phyloP scores from a whole-genome alignment of 192 early-diverging fungal genomes.

The Phycomyces nitens region DNA sequence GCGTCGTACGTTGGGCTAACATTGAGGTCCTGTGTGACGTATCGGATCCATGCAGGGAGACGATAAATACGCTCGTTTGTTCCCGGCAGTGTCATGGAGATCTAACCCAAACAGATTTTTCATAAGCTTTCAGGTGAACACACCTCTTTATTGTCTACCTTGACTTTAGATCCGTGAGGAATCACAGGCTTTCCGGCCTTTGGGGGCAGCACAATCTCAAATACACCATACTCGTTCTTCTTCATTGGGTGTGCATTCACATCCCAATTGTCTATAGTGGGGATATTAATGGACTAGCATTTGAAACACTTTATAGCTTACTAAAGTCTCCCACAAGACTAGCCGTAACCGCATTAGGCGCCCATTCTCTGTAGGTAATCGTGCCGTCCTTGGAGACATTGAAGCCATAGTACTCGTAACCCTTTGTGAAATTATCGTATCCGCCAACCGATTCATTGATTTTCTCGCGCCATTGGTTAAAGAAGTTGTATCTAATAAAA shows the following conservation, averaged over 20 bases:
- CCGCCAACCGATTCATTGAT: constrained; percentile 74
- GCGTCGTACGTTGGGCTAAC: constrained; percentile 85
- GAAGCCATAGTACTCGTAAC: constrained; percentile 82
- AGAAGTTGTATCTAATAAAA: constrained; percentile 49
- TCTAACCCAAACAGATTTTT: constrained; percentile 38
- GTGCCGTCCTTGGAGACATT: constrained; percentile 56
- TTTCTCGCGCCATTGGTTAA: constrained; percentile 63
- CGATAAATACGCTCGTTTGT: constrained; percentile 78
- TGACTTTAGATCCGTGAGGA: constrained; percentile 84
- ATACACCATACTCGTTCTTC: constrained; percentile 80
- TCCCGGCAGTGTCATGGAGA: constrained; percentile 67
- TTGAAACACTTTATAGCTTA: constrained; percentile 32
- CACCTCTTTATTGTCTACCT: constrained; percentile 39
- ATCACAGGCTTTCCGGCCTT: constrained; percentile 63
- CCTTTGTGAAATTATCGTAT: constrained; percentile 78
- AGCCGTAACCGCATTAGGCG: constrained; percentile 75
- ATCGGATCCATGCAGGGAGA: constrained; percentile 83
- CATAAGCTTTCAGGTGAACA: too few species aligned
- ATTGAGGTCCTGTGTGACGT: constrained; percentile 82
- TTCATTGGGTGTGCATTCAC: constrained; percentile 68
- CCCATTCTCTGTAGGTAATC: constrained; percentile 93
- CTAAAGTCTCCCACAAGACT: constrained; percentile 93
- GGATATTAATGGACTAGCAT: not conserved
- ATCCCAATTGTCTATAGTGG: constrained; percentile 79
- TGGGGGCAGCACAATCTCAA: constrained; percentile 68